Evolutionary conservation across 2,329 filamentous ascomycete genomes (phyloP), one percentile per base, ranked within the genome.

Genomic region (Penicillium sp.): DNA sequence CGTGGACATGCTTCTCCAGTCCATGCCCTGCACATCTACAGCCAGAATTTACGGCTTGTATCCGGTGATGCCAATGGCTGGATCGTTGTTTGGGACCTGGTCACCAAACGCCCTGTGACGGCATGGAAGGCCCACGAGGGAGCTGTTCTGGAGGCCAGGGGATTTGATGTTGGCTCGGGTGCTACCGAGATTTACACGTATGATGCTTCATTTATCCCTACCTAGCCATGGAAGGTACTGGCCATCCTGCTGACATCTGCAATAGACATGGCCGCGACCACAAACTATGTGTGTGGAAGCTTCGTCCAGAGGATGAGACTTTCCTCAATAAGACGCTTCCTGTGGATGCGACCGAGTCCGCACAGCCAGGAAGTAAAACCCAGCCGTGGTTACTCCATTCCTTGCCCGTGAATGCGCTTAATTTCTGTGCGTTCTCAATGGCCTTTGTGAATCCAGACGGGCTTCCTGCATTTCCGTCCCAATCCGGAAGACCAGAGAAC

Each of bases 51-150:
- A 55, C 87, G 90, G 34, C 84, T 99, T 6, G 78, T 90, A 13
- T 94, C 91, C 0, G 93, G 89, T 35, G 94, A 99, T 74, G 89
- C 91, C 9, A 89, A 96, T 40, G 94, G 94, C 56, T 97, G 88
- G 81, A 80, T 96, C 34, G 82, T 96, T 7, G 76, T 91, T 23
- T 99, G 94, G 94, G 87, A 90, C 68, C 77, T 96, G 38, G 82
- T 87, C 27, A 89, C 86, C 49, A 92, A 95, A 79, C 83, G 94
- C 34, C 84, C 93, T 0, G 80, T 85, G 9, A 90, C 88, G 1
- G 90, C 94, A 4, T 99, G 94, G 94, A 87, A 84, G 65, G 89
- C 91, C 1, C 94, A 99, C 71, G 79, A 84, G 42, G 87, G 83
- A 34, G 83, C 90, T 21, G 86, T 97, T 29, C 79, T 97, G 16